Evolutionary conservation across 192 early-diverging fungal species (phyloP), one percentile per base, ranked within the genome.

Genomic region (Geranomyces michiganensis): DNA sequence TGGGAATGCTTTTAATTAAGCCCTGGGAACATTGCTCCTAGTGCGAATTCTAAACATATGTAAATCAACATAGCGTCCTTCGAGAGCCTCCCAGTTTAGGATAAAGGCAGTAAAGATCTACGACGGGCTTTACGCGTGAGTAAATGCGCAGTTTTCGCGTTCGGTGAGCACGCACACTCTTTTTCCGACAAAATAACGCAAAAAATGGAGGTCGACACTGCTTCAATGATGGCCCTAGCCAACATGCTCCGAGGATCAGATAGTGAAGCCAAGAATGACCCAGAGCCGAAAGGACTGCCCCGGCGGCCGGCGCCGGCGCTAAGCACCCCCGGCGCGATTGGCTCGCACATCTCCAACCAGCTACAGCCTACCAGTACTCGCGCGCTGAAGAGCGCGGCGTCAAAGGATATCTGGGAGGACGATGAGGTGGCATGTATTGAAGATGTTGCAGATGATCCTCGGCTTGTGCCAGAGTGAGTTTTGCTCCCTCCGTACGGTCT

Each of bases 141-240:
- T 41, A 10, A 41, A n/a, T n/a, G n/a, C n/a, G n/a, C n/a, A n/a
- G n/a, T n/a, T n/a, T n/a, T n/a, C 36, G 36, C 36, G 36, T 41
- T 10, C 36, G 36, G 5, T 41, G 36, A 3, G 36, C 36, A 41
- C 10, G n/a, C n/a, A n/a, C n/a, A n/a, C n/a, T n/a, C n/a, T n/a
- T n/a, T n/a, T n/a, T n/a, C n/a, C 36, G 36, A 41, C 36, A 41
- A 41, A 41, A 41, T 7, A 41, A 41, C 36, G 36, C 36, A 41
- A 41, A 30, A 3, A 66, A 68, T 68, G 67, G 67, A 68, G n/a
- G 12, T 68, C 17, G 67, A 68, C 67, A 51, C 51, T 0, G 29
- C 48, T 17, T 27, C 49, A 13, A 68, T 68, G 21, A 19, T 68
- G 4, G 67, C 48, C 12, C 30, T 68, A 33, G 67, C 67, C 27